Base-by-base conservation (phyloP, 306 rosid species). In the Castanea crenata region DNA sequence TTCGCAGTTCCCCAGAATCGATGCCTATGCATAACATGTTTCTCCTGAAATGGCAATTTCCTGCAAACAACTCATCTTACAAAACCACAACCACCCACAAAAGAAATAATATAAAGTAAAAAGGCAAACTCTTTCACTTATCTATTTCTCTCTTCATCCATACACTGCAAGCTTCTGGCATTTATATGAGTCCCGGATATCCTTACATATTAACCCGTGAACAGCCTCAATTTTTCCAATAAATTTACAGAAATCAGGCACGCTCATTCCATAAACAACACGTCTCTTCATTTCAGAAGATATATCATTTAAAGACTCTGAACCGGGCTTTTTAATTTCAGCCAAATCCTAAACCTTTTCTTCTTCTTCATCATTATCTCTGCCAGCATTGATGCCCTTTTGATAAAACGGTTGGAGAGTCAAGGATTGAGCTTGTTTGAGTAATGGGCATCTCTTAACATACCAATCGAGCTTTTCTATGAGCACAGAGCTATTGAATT, bases 21-120 rank as follows among this genome's bases (percentile, higher is more conserved):
- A 93, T 38, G 97, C 97, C 90, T 90, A 97, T 95, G 99, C 87
- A 81, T 61, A 79, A 90, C 89, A 72, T 93, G 98, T 81, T 91
- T 95, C 89, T 91, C 97, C 79, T 95, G 98, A 81, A 91, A 92
- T 61, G 98, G 98, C 84, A 92, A 73, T 87, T 92, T 95, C 90
- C 99, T 95, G 90, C 87, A 73, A 74, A 77, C 62, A 23, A 23
- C 23, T 23, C 23, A 23, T 23, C 23, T 23, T 23, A 23, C 23
- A 74, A 73, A 84, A 78, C 76, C 68, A 77, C 85, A 83, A 70
- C 76, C 80, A 55, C 55, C 79, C 74, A 74, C 64, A 16, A 75
- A 85, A 71, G 32, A 19, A 57, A 31, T 27, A 27, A 55, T 38
- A 7, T 38, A 38, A 38, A 38, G 44, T 11, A 38, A 38, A 61